Conservation (phyloP, 106 monocot species). For the Dioscorea dumetorum region DNA sequence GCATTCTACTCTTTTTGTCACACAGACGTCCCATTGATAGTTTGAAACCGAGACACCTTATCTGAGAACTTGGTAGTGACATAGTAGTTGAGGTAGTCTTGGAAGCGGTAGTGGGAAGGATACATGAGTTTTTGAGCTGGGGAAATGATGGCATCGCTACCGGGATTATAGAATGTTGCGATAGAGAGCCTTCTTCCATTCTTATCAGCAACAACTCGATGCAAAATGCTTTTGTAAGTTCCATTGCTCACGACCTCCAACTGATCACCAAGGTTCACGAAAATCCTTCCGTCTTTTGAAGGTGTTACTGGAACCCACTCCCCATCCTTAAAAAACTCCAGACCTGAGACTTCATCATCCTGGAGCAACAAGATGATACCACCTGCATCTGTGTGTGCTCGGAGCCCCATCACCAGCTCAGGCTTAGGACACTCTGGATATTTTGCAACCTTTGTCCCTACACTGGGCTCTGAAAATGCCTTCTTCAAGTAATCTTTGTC, state of each 20-base stretch:
- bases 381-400: conserved; percentile 77
- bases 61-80: conserved; percentile 45
- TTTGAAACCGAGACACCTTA: conserved; percentile 38
- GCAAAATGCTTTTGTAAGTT: conserved; percentile 50
- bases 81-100: conserved; percentile 63
- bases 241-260: conserved; percentile 73
- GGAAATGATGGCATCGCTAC: conserved; percentile 34
- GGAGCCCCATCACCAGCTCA: conserved; percentile 52
- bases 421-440: conserved; percentile 57
- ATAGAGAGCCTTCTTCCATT: conserved; percentile 57
- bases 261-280: conserved; percentile 72
- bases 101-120: conserved; percentile 45
- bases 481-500: conserved; percentile 49
- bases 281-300: conserved; percentile 34
- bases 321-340: conserved; percentile 52
- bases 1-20: background rate
- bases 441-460: conserved; percentile 53
- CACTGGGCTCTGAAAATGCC: conserved; percentile 39
- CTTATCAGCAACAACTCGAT: conserved; percentile 39
- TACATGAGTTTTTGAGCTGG: conserved; percentile 46
- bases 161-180: conserved; percentile 76
- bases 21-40: conserved; percentile 21
- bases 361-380: conserved; percentile 64
- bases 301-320: conserved; percentile 49
- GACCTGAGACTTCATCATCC: conserved; percentile 48